phyloP scores from a whole-genome alignment of 345 rosid species.

The Syzygium jambos region DNA sequence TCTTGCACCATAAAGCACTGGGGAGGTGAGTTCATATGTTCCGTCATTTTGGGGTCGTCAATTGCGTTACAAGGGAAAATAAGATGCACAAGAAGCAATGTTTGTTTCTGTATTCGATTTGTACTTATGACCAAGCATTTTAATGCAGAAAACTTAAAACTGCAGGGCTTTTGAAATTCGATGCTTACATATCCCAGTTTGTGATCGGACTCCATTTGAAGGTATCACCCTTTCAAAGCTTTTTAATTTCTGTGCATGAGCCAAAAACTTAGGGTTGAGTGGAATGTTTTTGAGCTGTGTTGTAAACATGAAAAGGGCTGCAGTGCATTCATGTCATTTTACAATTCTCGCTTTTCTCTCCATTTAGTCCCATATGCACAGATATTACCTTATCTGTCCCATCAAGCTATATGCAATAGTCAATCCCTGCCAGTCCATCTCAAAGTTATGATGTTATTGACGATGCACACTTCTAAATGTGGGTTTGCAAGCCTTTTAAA shows the following conservation, averaged over 20 bases:
- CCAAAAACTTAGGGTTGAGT: not conserved
- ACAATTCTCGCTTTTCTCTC: not conserved
- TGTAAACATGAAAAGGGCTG: not conserved
- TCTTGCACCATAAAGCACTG: constrained; percentile 74
- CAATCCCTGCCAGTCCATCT: not conserved
- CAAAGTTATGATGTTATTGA: not conserved
- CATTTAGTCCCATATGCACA: not conserved
- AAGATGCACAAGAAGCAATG: not conserved
- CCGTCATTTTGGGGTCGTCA: not conserved
- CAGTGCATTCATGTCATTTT: not conserved
- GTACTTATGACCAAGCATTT: not conserved
- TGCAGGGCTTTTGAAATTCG: constrained; percentile 73
- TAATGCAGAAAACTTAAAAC: not conserved
- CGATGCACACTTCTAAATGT: not conserved
- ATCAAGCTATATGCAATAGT: not conserved
- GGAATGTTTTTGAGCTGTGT: not conserved
- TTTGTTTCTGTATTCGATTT: not conserved
- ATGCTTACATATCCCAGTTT: constrained; percentile 78
- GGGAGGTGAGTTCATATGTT: constrained; percentile 42
- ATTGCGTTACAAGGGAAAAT: not conserved
- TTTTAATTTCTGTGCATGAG: not conserved
- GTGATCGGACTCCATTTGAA: constrained; percentile 57
- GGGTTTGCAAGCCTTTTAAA: not conserved
- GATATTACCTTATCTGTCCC: not conserved
- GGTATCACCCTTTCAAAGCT: not conserved